Evolutionary conservation across 768 basidiomycete species (phyloP).

Genomic region (Calocybe indica): DNA sequence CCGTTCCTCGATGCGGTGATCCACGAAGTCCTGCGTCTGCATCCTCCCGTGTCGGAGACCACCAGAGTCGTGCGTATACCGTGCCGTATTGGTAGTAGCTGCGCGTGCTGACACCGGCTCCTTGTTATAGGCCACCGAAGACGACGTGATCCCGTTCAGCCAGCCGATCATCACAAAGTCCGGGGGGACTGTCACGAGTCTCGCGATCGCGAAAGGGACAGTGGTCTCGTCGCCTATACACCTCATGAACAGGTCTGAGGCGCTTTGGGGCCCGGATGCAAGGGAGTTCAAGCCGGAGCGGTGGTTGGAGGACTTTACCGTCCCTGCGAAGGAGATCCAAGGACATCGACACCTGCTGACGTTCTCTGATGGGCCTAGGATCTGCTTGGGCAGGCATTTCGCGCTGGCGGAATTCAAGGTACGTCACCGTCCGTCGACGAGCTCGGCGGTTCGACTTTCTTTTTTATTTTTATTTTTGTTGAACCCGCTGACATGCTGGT

Average conservation of each 20-base stretch:
- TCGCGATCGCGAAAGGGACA: constrained; percentile 44
- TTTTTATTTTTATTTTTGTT: not conserved
- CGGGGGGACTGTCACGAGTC: constrained; percentile 29
- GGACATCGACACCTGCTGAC: constrained; percentile 46
- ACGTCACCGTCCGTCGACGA: not conserved
- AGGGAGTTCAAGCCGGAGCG: constrained; percentile 57
- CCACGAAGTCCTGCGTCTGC: constrained; percentile 38
- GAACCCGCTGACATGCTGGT: not conserved
- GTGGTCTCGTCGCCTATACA: constrained; percentile 35
- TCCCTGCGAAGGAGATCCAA: constrained; percentile 32
- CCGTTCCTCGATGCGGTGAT: constrained; percentile 53
- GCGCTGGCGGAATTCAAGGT: constrained; percentile 42
- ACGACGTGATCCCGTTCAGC: constrained; percentile 56
- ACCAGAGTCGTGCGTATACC: constrained; percentile 28
- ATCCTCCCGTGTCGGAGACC: constrained; percentile 32
- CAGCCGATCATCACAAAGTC: constrained; percentile 37
- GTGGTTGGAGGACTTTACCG: constrained; percentile 41
- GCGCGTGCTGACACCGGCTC: not conserved
- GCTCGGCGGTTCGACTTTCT: too few species aligned
- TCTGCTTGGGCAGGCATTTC: constrained; percentile 43
- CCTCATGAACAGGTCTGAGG: constrained; percentile 43
- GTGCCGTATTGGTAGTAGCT: not conserved
- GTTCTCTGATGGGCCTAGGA: constrained; percentile 46
- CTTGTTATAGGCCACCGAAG: constrained; percentile 32
- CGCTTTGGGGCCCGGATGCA: constrained; percentile 57